Evolutionary conservation across 768 basidiomycete species (phyloP).

Genomic region (Leccinum variicolor): DNA sequence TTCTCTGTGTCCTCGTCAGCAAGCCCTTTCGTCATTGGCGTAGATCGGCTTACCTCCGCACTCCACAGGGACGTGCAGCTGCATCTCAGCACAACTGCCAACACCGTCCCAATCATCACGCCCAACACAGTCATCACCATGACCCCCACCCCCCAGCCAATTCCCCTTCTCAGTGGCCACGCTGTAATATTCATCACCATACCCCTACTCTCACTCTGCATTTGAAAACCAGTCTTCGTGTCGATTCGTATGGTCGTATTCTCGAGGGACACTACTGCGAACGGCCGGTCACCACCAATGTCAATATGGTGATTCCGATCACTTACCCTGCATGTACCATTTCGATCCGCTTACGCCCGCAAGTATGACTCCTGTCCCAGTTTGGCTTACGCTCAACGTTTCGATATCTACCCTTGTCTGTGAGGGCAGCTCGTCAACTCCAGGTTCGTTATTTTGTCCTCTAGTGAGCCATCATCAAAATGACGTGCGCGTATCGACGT

Average conservation of each 20-base stretch:
- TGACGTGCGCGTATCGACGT: not conserved
- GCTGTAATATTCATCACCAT: constrained; percentile 12
- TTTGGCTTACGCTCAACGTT: not conserved
- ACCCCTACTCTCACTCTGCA: not conserved
- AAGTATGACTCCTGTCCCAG: not conserved
- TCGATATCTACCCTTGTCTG: not conserved
- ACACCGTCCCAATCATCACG: constrained; percentile 32
- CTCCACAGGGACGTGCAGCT: constrained; percentile 68
- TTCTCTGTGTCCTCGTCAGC: constrained; percentile 12
- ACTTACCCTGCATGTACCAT: constrained; percentile 13
- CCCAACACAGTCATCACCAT: constrained; percentile 49
- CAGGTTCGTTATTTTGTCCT: constrained; percentile 5
- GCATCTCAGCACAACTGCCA: constrained; percentile 58
- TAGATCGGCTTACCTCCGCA: constrained; percentile 51
- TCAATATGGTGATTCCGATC: not conserved
- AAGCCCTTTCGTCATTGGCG: not conserved
- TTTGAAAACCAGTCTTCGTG: not conserved
- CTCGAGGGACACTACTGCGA: constrained; percentile 1
- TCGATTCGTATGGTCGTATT: not conserved
- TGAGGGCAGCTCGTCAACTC: not conserved
- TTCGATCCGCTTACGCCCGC: not conserved
- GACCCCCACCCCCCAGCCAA: constrained; percentile 56
- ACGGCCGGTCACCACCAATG: constrained; percentile 3
- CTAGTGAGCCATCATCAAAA: not conserved
- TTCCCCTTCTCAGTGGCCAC: constrained; percentile 1